Percentiles rank a stretch among this genome's conserved stretches.
phyloP scores from a whole-genome alignment of 2,329 filamentous ascomycete genomes.

The Penicillium sp. region DNA sequence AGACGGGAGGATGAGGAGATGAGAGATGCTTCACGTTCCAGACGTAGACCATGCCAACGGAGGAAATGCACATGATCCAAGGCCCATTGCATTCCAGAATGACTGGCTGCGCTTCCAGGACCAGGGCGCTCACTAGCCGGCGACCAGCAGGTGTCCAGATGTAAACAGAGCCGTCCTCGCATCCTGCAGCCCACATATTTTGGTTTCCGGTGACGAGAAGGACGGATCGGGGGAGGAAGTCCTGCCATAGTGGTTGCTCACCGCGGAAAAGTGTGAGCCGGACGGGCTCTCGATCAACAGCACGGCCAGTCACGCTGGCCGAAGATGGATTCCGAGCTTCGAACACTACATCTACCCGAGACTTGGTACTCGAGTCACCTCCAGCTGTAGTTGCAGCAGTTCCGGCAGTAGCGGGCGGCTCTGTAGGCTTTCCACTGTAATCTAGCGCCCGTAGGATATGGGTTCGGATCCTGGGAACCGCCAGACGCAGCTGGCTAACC shows the following conservation, averaged over 20 bases:
- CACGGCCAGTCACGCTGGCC: slow-evolving; percentile 62
- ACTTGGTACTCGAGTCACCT: slow-evolving; percentile 45
- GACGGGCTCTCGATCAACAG: slow-evolving; percentile 76
- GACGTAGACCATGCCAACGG: slow-evolving; percentile 85
- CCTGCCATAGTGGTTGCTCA: slow-evolving; percentile 85
- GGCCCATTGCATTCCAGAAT: slow-evolving; percentile 88
- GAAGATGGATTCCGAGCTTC: slow-evolving; percentile 83
- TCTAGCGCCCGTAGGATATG: slow-evolving; percentile 84
- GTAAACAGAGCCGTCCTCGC: slow-evolving; percentile 88
- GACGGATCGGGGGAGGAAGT: slow-evolving; percentile 84
- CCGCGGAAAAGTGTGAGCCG: slow-evolving; percentile 81
- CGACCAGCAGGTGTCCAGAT: slow-evolving; percentile 92
- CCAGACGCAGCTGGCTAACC: slow-evolving; percentile 81
- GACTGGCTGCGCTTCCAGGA: slow-evolving; percentile 90
- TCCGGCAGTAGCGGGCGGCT: slow-evolving; percentile 42
- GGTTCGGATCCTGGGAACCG: slow-evolving; percentile 82
- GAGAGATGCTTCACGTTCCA: slow-evolving; percentile 88
- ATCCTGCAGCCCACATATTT: slow-evolving; percentile 89
- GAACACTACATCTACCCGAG: slow-evolving; percentile 73
- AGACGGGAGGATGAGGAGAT: slow-evolving; percentile 86
- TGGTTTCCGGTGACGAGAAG: slow-evolving; percentile 90
- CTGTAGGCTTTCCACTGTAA: slow-evolving; percentile 48
- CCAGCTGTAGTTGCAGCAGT: slow-evolving; percentile 29
- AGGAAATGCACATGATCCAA: slow-evolving; percentile 88
- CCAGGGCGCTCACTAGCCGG: slow-evolving; percentile 78